A percentile compares a stretch with the other conserved stretches of the same genome.
Evolutionary conservation across 1,284 basidiomycete species (phyloP).

Genomic region (Irpex lacteus): DNA sequence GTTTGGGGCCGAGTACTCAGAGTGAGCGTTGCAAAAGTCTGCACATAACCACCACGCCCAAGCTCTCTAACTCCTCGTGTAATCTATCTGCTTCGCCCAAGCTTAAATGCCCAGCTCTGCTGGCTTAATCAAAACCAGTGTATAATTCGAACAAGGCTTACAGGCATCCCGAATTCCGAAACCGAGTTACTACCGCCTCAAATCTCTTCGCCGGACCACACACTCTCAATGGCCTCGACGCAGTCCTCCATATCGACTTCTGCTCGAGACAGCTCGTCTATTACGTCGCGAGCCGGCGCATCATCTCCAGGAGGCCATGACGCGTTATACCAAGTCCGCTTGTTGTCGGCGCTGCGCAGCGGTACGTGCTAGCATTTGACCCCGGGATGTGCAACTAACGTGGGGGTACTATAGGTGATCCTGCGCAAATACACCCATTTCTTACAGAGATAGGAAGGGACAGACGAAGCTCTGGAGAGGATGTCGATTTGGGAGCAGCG

Average conservation of each 20-base stretch:
- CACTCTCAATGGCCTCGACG: not conserved
- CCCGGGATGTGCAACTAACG: not conserved
- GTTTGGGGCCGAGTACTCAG: no score
- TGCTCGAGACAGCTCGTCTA: not conserved
- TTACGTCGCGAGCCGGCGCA: not conserved
- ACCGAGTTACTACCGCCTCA: no score
- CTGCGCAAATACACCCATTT: constrained; percentile 79
- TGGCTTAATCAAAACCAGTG: no score
- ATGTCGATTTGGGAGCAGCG: constrained; percentile 62
- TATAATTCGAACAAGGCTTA: no score
- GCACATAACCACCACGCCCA: no score
- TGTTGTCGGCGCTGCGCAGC: constrained; percentile 76
- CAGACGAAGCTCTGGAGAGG: constrained; percentile 44
- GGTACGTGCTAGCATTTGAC: constrained; percentile 31
- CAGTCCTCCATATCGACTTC: not conserved
- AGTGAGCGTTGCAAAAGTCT: no score
- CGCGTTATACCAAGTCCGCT: constrained; percentile 74
- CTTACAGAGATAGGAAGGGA: constrained; percentile 74
- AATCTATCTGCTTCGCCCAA: no score
- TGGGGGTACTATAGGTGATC: constrained; percentile 52
- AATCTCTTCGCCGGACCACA: no score
- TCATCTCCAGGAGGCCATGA: constrained; percentile 31
- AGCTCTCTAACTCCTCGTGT: no score
- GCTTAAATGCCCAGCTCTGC: no score
- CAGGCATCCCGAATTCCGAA: no score